phyloP scores from a whole-genome alignment of 495 filamentous ascomycete species.

The Hyaloscypha hepaticicola region DNA sequence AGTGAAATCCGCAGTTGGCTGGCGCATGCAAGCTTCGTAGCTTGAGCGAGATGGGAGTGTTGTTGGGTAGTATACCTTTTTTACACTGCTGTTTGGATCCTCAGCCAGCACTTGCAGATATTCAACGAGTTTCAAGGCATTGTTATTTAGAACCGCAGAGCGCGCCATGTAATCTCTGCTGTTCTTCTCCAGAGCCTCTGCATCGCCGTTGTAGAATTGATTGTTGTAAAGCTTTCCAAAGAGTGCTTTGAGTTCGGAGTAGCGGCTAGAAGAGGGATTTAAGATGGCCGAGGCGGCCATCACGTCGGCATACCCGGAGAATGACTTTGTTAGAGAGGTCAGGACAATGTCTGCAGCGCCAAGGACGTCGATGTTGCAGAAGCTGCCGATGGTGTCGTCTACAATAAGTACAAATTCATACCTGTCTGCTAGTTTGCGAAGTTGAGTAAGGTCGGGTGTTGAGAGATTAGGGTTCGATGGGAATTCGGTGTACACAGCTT shows the following conservation, averaged over 20 bases:
- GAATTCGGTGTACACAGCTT: constrained; percentile 36
- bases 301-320: constrained; percentile 51
- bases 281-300: constrained; percentile 47
- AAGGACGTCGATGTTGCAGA: constrained; percentile 40
- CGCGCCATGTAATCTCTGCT: constrained; percentile 42
- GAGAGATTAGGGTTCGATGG: constrained; percentile 36
- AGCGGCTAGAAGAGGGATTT: constrained; percentile 37
- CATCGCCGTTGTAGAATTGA: constrained; percentile 43
- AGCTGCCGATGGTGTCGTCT: constrained; percentile 40
- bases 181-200: constrained; percentile 41
- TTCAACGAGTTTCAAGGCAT: constrained; percentile 40
- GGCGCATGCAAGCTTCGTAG: constrained; percentile 41
- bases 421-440: constrained; percentile 35
- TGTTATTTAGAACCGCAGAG: constrained; percentile 41
- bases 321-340: constrained; percentile 49
- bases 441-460: constrained; percentile 30
- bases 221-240: constrained; percentile 37
- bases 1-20: constrained; percentile 33
- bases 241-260: constrained; percentile 33
- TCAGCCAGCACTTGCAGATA: constrained; percentile 32
- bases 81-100: constrained; percentile 33
- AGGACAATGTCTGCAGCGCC: constrained; percentile 44
- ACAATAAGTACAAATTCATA: constrained; percentile 33
- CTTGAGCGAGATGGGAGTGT: constrained; percentile 28
- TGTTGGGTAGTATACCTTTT: constrained; percentile 42